Evolutionary conservation across 495 filamentous ascomycete species (phyloP).

Genomic region (Melanomma pulvis-pyrius): DNA sequence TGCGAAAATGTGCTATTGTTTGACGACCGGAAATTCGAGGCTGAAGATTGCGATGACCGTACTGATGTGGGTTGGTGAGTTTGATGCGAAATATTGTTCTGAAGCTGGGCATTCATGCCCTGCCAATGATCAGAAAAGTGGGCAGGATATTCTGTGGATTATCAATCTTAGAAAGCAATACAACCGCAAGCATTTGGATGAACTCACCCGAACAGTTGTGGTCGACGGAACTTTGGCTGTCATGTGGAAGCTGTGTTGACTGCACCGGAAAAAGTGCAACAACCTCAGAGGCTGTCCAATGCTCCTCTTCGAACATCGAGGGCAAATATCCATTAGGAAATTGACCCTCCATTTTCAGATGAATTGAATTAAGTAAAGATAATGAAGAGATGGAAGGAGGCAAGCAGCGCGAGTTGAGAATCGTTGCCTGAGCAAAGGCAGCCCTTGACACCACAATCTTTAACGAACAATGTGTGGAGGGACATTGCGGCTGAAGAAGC

Average conservation of each 20-base stretch:
- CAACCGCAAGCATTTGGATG: not conserved
- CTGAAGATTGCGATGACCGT: constrained; percentile 9
- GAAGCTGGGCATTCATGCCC: not conserved
- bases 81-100: not conserved
- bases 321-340: not conserved
- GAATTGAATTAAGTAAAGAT: not conserved
- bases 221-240: not conserved
- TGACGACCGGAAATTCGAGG: constrained; percentile 6
- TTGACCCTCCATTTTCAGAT: not conserved
- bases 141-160: not conserved
- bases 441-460: not conserved
- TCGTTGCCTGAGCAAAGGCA: not conserved
- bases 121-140: not conserved
- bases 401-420: not conserved
- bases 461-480: not conserved
- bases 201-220: constrained; percentile 1
- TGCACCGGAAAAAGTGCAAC: not conserved
- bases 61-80: not conserved
- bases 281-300: not conserved
- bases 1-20: constrained; percentile 19
- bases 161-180: not conserved
- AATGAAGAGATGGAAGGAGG: not conserved
- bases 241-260: not conserved
- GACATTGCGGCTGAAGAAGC: not conserved
- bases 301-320: not conserved